These are phyloP conservation scores for Pulveroboletus frians DNA, from an alignment of 768 basidiomycete genomes.

Conservation along the genomic window DNA sequence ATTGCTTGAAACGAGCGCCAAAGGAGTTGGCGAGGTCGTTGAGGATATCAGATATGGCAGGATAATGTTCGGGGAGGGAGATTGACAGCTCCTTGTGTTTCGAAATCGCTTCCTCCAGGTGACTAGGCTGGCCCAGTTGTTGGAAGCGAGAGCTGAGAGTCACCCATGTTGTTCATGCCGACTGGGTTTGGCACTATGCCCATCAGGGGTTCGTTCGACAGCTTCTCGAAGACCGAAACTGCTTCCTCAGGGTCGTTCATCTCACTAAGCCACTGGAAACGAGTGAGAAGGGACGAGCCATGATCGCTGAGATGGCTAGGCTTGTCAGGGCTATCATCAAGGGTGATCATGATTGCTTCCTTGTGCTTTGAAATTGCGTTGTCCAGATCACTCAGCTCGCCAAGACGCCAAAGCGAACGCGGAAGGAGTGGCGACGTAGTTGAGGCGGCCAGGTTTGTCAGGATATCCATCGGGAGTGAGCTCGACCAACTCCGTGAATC, in stretches of 20 bases:
- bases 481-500: background rate
- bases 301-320: background rate
- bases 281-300: background rate
- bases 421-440: background rate
- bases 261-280: background rate
- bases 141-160: background rate
- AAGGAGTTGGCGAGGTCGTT: background rate
- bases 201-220: background rate
- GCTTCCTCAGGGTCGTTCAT: background rate
- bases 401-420: background rate
- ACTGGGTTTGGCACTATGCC: background rate
- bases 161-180: background rate
- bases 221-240: background rate
- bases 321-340: background rate
- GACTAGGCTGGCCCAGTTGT: background rate
- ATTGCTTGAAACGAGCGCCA: background rate
- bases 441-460: background rate
- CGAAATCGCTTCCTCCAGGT: too few relatives aligned
- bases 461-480: background rate
- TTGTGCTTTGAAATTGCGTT: background rate
- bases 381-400: background rate
- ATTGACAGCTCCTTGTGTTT: too few relatives aligned
- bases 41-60: background rate
- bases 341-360: too few relatives aligned
- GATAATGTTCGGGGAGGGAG: too few relatives aligned